Evolutionary conservation across 331 rosid genomes (phyloP), one percentile per base, ranked within the genome.

Genomic region (Acacia concinna): DNA sequence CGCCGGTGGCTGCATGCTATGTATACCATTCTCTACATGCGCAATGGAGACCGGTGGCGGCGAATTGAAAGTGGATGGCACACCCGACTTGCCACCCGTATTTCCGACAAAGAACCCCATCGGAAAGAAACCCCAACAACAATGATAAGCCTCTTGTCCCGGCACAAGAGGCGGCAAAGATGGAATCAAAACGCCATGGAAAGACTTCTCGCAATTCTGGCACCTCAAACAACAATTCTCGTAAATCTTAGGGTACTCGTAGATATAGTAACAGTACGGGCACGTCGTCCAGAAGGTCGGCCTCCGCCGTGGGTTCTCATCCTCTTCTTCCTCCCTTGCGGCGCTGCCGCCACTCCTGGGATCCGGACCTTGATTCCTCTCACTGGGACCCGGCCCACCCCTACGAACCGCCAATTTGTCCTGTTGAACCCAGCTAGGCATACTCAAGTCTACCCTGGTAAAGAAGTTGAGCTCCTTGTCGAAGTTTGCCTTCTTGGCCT

Each of bases 81-180:
- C 82, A 18, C 71, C 49, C 62, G 81, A 81, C 78, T 90, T 86
- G 41, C 76, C 91, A 1, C 72, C 62, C 1, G 77, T 43, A 23
- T n/a, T 75, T 8, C 90, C 92, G 30, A 44, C 30, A 0, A 75
- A 87, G 23, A 82, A 96, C 0, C 97, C 98, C 87, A 96, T 90
- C 0, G 98, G 99, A 32, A 96, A 96, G 62, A 96, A 89, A 0
- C 94, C 99, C 98, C 96, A 91, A 78, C 97, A 90, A 74, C 99
- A 93, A 60, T 93, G 91, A 82, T 93, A 96, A 4, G 95, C 89
- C 0, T 90, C 97, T 69, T 91, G 92, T 5, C 97, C 99, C 5
- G 87, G 90, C 34, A 88, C 97, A 8, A 88, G 49, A 15, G 98
- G 98, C 52, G 99, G 99, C 72, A 90, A 32, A 37, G 89, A 68